These are phyloP conservation scores for Kodamaea plutei DNA, from an alignment of 1,139 yeast genomes.

Conservation along the genomic window DNA sequence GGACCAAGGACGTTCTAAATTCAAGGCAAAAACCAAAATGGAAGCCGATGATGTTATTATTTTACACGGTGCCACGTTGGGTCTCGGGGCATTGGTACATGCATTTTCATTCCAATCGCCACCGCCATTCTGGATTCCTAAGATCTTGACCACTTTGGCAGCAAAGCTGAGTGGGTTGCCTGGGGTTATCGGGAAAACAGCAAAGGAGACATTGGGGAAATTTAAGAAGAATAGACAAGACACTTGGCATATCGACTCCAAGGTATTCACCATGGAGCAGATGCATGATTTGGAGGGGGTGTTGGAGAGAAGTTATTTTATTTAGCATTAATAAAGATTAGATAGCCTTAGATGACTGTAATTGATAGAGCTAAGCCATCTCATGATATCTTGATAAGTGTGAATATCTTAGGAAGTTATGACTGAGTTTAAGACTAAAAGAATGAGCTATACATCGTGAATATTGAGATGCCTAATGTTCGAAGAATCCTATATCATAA, in stretches of 20 bases:
- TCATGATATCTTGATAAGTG: not conserved
- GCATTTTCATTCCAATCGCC: constrained; percentile 93
- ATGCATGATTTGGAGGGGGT: constrained; percentile 93
- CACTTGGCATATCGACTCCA: constrained; percentile 91
- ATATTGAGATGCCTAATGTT: no score
- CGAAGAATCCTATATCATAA: no score
- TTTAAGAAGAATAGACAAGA: constrained; percentile 93
- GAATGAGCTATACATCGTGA: no score
- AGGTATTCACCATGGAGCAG: constrained; percentile 72
- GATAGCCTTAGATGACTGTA: no score
- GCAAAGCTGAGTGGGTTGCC: constrained; percentile 63
- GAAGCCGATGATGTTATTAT: constrained; percentile 41
- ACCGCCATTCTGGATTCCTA: constrained; percentile 88
- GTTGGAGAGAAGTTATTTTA: constrained; percentile 87
- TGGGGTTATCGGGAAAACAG: constrained; percentile 81
- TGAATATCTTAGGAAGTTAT: not conserved
- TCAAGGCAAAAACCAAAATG: constrained; percentile 20
- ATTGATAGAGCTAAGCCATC: no score
- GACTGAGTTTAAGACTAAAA: no score
- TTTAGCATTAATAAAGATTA: no score
- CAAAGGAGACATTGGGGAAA: constrained; percentile 75
- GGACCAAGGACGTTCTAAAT: constrained; percentile 29
- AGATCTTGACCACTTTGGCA: constrained; percentile 64
- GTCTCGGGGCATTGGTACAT: constrained; percentile 81
- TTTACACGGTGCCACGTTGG: constrained; percentile 85